These are phyloP conservation scores for Microascus cirrosus DNA, from an alignment of 2,329 filamentous ascomycete species.

Conservation along the genomic window DNA sequence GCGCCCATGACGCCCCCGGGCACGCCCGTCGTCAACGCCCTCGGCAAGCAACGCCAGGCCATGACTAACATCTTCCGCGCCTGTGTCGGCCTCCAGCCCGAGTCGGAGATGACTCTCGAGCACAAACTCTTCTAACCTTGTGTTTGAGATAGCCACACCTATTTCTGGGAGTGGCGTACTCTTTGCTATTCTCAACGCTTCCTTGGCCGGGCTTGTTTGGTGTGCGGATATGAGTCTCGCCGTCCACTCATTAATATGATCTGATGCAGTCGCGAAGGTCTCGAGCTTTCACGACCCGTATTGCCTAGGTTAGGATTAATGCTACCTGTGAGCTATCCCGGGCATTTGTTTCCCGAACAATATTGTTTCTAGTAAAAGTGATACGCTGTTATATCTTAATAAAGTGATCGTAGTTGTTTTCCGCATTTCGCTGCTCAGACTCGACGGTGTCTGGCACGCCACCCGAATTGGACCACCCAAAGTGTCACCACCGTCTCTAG, in stretches of 20 bases:
- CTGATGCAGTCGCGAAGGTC: neutral
- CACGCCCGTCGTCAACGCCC: conserved; percentile 88
- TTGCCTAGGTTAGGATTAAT: neutral
- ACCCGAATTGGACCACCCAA: no score
- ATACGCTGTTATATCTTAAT: neutral
- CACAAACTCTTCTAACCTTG: conserved; percentile 76
- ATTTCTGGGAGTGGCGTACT: neutral
- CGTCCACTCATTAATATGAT: neutral
- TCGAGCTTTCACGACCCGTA: neutral
- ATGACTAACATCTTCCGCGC: conserved; percentile 98
- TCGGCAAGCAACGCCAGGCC: conserved; percentile 90
- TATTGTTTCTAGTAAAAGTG: neutral
- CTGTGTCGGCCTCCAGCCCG: conserved; percentile 90
- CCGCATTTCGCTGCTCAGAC: no score
- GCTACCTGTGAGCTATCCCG: neutral
- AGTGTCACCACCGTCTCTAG: no score
- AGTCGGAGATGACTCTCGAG: conserved; percentile 98
- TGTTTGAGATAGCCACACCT: neutral
- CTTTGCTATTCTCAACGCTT: neutral
- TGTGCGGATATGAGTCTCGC: neutral
- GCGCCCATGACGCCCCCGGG: conserved; percentile 88
- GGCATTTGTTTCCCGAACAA: neutral
- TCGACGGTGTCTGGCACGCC: no score
- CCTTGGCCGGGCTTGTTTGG: neutral
- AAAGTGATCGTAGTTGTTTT: no score